These are phyloP conservation scores for Trametes villosa DNA, from an alignment of 768 basidiomycete genomes.

Conservation along the genomic window DNA sequence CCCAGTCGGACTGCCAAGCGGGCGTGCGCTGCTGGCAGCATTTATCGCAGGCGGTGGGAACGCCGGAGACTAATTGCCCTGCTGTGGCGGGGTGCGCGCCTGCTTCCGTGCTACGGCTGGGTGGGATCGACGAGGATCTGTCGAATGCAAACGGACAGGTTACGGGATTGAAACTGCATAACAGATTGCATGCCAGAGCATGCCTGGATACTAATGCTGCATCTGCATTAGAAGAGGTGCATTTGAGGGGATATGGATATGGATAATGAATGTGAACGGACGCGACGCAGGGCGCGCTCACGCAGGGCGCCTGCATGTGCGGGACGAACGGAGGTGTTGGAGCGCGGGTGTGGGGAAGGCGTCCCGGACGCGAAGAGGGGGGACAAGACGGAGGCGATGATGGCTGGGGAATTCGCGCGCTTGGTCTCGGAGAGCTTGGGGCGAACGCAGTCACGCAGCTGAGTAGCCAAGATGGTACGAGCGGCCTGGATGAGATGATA, in stretches of 20 bases:
- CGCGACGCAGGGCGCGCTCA: background rate
- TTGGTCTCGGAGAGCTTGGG: no score
- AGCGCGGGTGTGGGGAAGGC: background rate
- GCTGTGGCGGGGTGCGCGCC: conserved; percentile 5
- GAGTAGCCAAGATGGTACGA: conserved; percentile 10
- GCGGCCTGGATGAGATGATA: background rate
- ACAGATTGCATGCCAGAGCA: background rate
- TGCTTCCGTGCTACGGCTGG: conserved; percentile 9
- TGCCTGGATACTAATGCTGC: background rate
- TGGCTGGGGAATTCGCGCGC: background rate
- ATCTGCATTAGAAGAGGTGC: background rate
- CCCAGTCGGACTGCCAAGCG: conserved; percentile 11
- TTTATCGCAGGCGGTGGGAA: conserved; percentile 20
- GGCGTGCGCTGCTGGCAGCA: conserved; percentile 5
- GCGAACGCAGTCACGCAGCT: background rate
- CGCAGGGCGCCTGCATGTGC: no score
- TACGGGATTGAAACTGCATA: background rate
- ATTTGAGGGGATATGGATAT: background rate
- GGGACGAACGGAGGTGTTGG: background rate
- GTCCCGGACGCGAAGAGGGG: conserved; percentile 4
- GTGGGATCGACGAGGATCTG: conserved; percentile 19
- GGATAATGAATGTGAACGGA: background rate
- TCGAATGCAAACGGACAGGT: conserved; percentile 6
- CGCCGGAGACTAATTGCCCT: conserved; percentile 12
- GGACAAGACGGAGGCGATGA: conserved; percentile 7